A percentile compares a stretch with the other conserved stretches of the same genome.
Evolutionary conservation across 2,329 filamentous ascomycete genomes (phyloP).

Genomic region (Colletotrichum lini): DNA sequence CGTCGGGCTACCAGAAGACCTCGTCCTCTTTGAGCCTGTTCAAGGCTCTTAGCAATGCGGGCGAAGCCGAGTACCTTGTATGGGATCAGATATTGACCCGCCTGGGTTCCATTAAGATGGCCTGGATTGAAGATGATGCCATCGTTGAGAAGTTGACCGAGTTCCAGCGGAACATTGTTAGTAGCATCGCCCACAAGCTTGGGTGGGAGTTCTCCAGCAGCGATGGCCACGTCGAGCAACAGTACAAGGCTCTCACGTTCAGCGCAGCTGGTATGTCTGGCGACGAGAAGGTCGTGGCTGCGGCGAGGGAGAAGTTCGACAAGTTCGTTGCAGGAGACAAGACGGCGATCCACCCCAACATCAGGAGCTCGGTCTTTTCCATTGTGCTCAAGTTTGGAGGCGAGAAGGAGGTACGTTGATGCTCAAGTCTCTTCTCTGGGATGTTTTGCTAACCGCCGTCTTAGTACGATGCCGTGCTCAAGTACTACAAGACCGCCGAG

Average conservation of each 20-base stretch:
- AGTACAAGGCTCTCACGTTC: constrained; percentile 95
- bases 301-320: constrained; percentile 90
- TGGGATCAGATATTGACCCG: constrained; percentile 93
- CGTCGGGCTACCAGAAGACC: constrained; percentile 94
- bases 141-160: constrained; percentile 82
- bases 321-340: constrained; percentile 86
- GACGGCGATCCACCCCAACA: constrained; percentile 90
- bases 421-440: neutral
- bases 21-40: constrained; percentile 89
- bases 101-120: constrained; percentile 82
- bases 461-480: constrained; percentile 81
- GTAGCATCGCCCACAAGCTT: constrained; percentile 84
- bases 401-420: constrained; percentile 77
- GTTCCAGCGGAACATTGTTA: constrained; percentile 85
- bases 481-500: constrained; percentile 64
- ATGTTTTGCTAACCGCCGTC: constrained; percentile 34
- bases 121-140: constrained; percentile 87
- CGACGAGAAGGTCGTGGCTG: constrained; percentile 82
- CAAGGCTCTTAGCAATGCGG: constrained; percentile 83
- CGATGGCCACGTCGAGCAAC: constrained; percentile 91
- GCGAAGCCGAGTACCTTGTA: constrained; percentile 90
- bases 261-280: constrained; percentile 85
- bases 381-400: constrained; percentile 89
- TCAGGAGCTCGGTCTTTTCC: constrained; percentile 87
- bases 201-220: constrained; percentile 90